These are phyloP conservation scores for Bryoglossum gracile DNA, from an alignment of 495 filamentous ascomycete genomes.

Conservation along the genomic window DNA sequence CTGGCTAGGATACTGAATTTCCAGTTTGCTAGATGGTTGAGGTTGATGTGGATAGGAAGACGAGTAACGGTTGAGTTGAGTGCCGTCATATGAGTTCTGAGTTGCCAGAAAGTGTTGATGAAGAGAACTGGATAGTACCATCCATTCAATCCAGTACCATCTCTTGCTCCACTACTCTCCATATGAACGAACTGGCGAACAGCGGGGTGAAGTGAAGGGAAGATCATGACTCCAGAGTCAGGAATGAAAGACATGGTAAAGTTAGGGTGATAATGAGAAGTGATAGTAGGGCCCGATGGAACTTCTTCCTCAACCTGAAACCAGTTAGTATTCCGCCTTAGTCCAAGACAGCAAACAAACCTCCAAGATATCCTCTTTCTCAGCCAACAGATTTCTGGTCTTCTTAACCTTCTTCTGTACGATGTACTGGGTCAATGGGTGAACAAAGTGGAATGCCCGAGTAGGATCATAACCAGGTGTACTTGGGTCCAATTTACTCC, in stretches of 20 bases:
- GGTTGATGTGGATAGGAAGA: conserved; percentile 75
- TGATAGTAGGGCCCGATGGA: conserved; percentile 56
- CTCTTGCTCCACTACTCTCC: conserved; percentile 65
- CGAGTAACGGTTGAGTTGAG: conserved; percentile 84
- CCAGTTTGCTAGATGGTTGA: conserved; percentile 81
- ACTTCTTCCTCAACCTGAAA: conserved; percentile 31
- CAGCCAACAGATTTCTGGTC: conserved; percentile 79
- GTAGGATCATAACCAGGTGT: conserved; percentile 60
- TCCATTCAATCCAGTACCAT: conserved; percentile 75
- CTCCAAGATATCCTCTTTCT: conserved; percentile 41
- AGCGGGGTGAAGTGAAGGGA: conserved; percentile 62
- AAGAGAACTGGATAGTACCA: conserved; percentile 97
- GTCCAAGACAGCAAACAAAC: conserved; percentile 16
- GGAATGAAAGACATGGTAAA: conserved; percentile 84
- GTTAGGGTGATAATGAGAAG: conserved; percentile 92
- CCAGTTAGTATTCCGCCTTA: conserved; percentile 17
- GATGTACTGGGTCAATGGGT: conserved; percentile 81
- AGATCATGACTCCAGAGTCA: conserved; percentile 61
- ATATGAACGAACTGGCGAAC: conserved; percentile 69
- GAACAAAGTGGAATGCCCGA: conserved; percentile 73
- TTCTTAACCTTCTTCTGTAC: conserved; percentile 87
- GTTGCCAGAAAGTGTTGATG: conserved; percentile 95
- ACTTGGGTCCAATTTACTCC: conserved; percentile 66
- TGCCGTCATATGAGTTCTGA: conserved; percentile 82
- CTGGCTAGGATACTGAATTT: conserved; percentile 80